A percentile compares a stretch with the other conserved stretches of the same genome.
These are phyloP conservation scores for Thraustochytrium striatum DNA, from an alignment of 352 stramenopile genomes.

Conservation along the genomic window DNA sequence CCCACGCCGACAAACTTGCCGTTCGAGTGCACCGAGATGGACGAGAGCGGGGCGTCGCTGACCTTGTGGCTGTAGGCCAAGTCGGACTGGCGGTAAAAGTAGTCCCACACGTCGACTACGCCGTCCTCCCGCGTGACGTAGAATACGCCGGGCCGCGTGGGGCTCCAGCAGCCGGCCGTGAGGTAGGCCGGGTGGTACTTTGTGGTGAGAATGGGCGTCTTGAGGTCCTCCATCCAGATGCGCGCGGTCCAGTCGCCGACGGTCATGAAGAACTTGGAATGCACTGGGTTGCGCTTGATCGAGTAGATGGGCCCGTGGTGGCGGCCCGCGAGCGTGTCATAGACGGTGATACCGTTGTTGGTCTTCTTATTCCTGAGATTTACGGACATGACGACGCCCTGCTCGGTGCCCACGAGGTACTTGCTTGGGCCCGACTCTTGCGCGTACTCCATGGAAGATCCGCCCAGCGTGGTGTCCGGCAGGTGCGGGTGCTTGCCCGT, in stretches of 20 bases:
- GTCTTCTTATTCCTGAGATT: slow-evolving; percentile 92
- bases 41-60: slow-evolving; percentile 77
- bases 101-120: slow-evolving; percentile 95
- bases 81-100: slow-evolving; percentile 94
- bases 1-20: slow-evolving; percentile 89
- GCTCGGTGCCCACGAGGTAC: slow-evolving; percentile 94
- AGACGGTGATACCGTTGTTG: slow-evolving; percentile 93
- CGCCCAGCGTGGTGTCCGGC: slow-evolving; percentile 75
- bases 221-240: slow-evolving; percentile 93
- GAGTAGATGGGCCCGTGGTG: slow-evolving; percentile 90
- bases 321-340: slow-evolving; percentile 85
- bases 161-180: slow-evolving; percentile 91
- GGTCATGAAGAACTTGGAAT: slow-evolving; percentile 96
- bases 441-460: slow-evolving; percentile 92
- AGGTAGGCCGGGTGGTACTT: slow-evolving; percentile 90
- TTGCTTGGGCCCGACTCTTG: slow-evolving; percentile 90
- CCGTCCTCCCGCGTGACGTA: slow-evolving; percentile 93
- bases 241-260: slow-evolving; percentile 92
- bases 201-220: slow-evolving; percentile 95
- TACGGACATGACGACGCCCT: slow-evolving; percentile 88
- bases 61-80: slow-evolving; percentile 95
- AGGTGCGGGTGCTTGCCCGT: slow-evolving; percentile 27
- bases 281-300: slow-evolving; percentile 92
- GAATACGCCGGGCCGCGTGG: slow-evolving; percentile 89
- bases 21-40: slow-evolving; percentile 84